These are phyloP conservation scores for Fonsecaea monophora DNA, from an alignment of 2,329 filamentous ascomycete genomes.

Conservation along the genomic window DNA sequence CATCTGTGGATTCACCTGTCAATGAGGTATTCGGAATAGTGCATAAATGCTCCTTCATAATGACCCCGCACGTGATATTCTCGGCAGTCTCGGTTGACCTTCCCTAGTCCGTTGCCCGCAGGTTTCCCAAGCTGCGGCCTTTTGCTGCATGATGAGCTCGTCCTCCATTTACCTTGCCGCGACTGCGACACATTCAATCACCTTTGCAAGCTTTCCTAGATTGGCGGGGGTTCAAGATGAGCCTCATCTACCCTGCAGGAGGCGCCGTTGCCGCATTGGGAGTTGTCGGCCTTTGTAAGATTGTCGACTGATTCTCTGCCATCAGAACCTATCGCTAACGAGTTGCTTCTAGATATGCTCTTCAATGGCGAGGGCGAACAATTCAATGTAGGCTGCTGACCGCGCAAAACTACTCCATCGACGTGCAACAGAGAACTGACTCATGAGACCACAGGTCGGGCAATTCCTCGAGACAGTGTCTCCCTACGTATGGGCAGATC, in stretches of 20 bases:
- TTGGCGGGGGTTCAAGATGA: slow-evolving; percentile 60
- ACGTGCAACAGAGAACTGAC: slow-evolving; percentile 10
- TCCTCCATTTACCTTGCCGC: slow-evolving; percentile 10
- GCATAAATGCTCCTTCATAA: neutral
- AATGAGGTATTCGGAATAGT: too few relatives aligned
- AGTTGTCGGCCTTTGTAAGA: slow-evolving; percentile 80
- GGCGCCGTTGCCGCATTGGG: slow-evolving; percentile 71
- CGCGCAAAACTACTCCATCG: neutral
- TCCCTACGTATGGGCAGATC: slow-evolving; percentile 88
- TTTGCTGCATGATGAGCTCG: slow-evolving; percentile 19
- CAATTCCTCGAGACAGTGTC: slow-evolving; percentile 93
- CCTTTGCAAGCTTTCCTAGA: neutral
- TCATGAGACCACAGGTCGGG: slow-evolving; percentile 68
- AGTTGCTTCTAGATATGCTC: slow-evolving; percentile 78
- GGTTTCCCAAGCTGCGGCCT: slow-evolving; percentile 32
- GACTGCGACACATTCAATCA: neutral
- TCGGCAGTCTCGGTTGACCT: slow-evolving; percentile 20
- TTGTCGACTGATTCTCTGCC: slow-evolving; percentile 1
- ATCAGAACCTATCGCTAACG: slow-evolving; percentile 18
- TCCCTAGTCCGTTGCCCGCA: slow-evolving; percentile 3
- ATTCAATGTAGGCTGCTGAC: slow-evolving; percentile 75
- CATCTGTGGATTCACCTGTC: neutral
- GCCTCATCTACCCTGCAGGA: slow-evolving; percentile 73
- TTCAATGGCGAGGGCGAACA: slow-evolving; percentile 95
- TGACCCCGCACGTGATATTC: slow-evolving; percentile 23